These are phyloP conservation scores for Leccinum disarticulatum DNA, from an alignment of 768 basidiomycete genomes.

Conservation along the genomic window DNA sequence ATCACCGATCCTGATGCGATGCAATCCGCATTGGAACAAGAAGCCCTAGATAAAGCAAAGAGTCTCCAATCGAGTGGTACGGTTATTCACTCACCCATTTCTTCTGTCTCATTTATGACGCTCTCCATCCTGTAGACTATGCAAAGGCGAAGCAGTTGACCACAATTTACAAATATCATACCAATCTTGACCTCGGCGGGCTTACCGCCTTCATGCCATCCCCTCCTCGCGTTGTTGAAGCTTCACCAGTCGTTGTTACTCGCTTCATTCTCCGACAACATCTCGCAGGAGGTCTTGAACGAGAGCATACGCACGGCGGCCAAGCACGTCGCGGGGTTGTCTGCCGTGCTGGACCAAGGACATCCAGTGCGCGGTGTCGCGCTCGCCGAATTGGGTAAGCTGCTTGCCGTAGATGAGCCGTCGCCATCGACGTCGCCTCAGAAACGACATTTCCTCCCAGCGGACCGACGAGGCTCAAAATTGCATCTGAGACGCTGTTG, in stretches of 20 bases:
- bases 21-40: slow-evolving; percentile 65
- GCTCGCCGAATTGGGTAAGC: slow-evolving; percentile 76
- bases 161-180: slow-evolving; percentile 48
- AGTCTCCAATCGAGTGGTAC: slow-evolving; percentile 59
- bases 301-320: slow-evolving; percentile 59
- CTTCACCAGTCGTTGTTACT: slow-evolving; percentile 71
- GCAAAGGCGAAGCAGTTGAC: slow-evolving; percentile 58
- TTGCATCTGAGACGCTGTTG: slow-evolving; percentile 65
- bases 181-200: slow-evolving; percentile 60
- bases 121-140: slow-evolving; percentile 44
- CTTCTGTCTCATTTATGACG: background rate
- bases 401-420: slow-evolving; percentile 78
- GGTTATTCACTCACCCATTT: slow-evolving; percentile 1
- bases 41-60: slow-evolving; percentile 73
- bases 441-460: slow-evolving; percentile 58
- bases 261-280: slow-evolving; percentile 40
- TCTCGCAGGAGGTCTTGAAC: slow-evolving; percentile 57
- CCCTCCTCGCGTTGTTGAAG: slow-evolving; percentile 72
- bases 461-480: slow-evolving; percentile 58
- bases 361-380: slow-evolving; percentile 81
- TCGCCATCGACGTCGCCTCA: slow-evolving; percentile 32
- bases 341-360: slow-evolving; percentile 51
- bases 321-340: slow-evolving; percentile 53
- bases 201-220: slow-evolving; percentile 68
- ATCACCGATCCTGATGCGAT: slow-evolving; percentile 57